A percentile compares a stretch with the other conserved stretches of the same genome.
These are phyloP conservation scores for Lophium mytilinum DNA, from an alignment of 495 filamentous ascomycete genomes.

Conservation along the genomic window DNA sequence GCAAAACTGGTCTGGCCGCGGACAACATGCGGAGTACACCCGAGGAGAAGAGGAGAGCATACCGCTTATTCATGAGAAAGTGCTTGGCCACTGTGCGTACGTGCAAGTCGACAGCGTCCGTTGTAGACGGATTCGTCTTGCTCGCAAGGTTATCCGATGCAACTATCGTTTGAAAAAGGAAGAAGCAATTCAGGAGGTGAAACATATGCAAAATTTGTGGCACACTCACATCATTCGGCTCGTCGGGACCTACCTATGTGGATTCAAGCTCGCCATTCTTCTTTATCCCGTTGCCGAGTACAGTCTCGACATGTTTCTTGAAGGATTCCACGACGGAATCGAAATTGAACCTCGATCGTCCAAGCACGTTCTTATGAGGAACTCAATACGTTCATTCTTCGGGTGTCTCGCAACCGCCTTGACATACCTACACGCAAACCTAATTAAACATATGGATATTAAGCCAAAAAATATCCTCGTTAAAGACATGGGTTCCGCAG, in stretches of 20 bases:
- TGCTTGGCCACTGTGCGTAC: not conserved
- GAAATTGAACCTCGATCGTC: not conserved
- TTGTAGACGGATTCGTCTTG: not conserved
- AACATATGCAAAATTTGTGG: not conserved
- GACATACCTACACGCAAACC: not conserved
- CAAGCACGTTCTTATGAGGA: not conserved
- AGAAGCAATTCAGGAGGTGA: not conserved
- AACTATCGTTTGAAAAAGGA: not conserved
- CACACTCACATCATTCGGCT: not conserved
- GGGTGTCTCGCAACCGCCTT: not conserved
- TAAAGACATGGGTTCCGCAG: not conserved
- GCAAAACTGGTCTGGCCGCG: not conserved
- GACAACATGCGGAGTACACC: not conserved
- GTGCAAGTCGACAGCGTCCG: not conserved
- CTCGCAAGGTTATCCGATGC: not conserved
- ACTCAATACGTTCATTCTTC: not conserved
- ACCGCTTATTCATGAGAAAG: not conserved
- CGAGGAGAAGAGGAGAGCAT: not conserved
- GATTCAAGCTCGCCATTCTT: not conserved
- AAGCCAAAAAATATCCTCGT: not conserved
- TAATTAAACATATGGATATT: slow-evolving; percentile 1
- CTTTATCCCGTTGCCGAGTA: not conserved
- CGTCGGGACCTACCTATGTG: not conserved
- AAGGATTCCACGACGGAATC: not conserved
- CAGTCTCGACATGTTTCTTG: not conserved